Conservation (phyloP, 768 basidiomycete genomes). For the Leccinum sublutescens region DNA sequence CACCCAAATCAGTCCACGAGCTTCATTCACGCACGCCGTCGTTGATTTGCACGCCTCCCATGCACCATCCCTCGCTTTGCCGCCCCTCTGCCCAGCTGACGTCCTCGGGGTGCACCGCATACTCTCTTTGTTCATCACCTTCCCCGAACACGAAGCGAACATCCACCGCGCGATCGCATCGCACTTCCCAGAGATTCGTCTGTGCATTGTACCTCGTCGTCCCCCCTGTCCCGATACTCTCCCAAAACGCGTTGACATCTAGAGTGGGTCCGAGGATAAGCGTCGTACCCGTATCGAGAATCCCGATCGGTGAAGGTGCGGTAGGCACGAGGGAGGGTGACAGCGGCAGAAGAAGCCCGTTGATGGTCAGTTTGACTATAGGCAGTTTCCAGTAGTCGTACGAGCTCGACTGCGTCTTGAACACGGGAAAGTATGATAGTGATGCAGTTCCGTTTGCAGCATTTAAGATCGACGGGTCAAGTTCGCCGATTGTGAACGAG, state of each 20-base stretch:
- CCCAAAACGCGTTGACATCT: constrained; percentile 56
- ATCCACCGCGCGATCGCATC: constrained; percentile 47
- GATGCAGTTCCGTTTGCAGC: constrained; percentile 30
- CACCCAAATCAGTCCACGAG: neutral
- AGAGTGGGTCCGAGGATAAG: constrained; percentile 51
- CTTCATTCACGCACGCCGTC: constrained; percentile 39
- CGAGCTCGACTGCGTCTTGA: constrained; percentile 29
- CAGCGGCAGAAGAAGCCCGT: constrained; percentile 39
- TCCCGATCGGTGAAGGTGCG: constrained; percentile 45
- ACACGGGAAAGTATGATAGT: constrained; percentile 41
- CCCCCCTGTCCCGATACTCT: constrained; percentile 41
- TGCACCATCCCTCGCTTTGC: constrained; percentile 47
- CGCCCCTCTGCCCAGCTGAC: constrained; percentile 47
- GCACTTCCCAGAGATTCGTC: constrained; percentile 46
- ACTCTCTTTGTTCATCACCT: constrained; percentile 34
- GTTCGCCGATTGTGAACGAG: constrained; percentile 51
- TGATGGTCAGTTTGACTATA: constrained; percentile 43
- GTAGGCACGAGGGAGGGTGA: constrained; percentile 45
- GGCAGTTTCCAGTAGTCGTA: constrained; percentile 64
- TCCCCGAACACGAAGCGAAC: constrained; percentile 47
- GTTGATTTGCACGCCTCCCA: constrained; percentile 55
- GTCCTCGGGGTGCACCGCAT: constrained; percentile 50
- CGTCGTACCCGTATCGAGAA: constrained; percentile 64
- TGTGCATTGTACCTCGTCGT: constrained; percentile 36
- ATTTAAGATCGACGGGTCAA: constrained; percentile 36